Evolutionary conservation across 768 basidiomycete species (phyloP), one percentile per base, ranked within the genome.

Genomic region (Lentinula boryana): DNA sequence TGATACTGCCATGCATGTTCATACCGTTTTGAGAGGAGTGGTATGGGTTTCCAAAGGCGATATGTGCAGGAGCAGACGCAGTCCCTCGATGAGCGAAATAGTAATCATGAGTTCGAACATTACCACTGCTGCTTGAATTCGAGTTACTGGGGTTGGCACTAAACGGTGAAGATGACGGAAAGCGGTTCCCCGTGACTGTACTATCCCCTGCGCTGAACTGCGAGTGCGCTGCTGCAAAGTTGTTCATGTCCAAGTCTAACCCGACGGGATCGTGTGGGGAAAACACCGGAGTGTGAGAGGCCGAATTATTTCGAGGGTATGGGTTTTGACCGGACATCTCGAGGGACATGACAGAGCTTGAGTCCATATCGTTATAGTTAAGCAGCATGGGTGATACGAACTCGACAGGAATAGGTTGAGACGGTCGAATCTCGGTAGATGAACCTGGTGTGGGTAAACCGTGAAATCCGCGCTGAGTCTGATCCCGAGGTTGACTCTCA

Each of bases 381-480:
- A 85, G 78, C 55, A 82, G 75, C 75, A 88, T 84, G 10, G 85
- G 86, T 1, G 87, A 81, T 61, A 84, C 76, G 69, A 78, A 90
- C 62, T 85, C 86, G 62, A 75, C 74, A 5, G 79, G 72, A 23
- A 81, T 75, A 58, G 80, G 78, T 65, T 84, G 88, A 79, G 72
- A 35, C 83, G 88, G 80, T 52, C 86, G 81, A 56, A 90, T 78
- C 72, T 90, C 87, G 9, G 82, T 76, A 6, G 89, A 91, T 4
- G 82, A 76, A 12, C 82, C 87, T 67, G 88, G 88, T 27, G 90
- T 90, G 6, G 86, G 86, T 44, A 91, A 77, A 5, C 83, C 86
- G 68, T 70, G 44, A 56, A 35, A 46, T 41, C 41, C 71, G 33
- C 66, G 63, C 59, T 71, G 70, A 54, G 68, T 69, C 48, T 66